Evolutionary conservation across 2,329 filamentous ascomycete species (phyloP), one percentile per base, ranked within the genome.

Genomic region (Sordariomycetes sp.): DNA sequence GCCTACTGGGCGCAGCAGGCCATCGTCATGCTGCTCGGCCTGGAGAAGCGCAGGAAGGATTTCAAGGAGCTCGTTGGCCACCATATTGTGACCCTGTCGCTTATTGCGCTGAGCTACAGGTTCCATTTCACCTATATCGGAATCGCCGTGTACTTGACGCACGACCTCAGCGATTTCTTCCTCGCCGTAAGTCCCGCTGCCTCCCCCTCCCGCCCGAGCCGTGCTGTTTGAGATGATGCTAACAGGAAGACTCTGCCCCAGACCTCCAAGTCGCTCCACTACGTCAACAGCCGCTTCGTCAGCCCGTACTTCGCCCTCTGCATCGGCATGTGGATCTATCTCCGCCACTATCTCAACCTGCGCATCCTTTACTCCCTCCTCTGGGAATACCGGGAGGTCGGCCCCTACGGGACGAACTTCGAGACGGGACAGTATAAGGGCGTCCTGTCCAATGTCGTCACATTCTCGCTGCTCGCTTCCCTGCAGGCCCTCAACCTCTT

Each of bases 41-140:
- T 96, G 72, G 92, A 97, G 78, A 95, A 95, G 78, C 92, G 89
- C 28, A 79, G 92, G 61, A 97, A 96, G 76, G 92, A 97, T 72
- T 97, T 93, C 74, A 92, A 90, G 74, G 92, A 97, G 77, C 81
- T 97, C 58, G 89, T 96, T 55, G 84, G 86, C 58, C 92, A 97
- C 71, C 92, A 97, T 71, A 86, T 97, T 64, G 89, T 97, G 69
- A 95, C 90, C 22, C 75, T 97, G 60, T 76, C 86, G 22, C 80
- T 97, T 65, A 96, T 97, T 64, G 87, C 75, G 60, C 76, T 93
- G 67, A 94, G 89, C 76, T 97, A 97, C 75, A 85, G 90, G 61
- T 97, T 96, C 78, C 92, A 97, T 74, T 97, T 97, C 72, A 95
- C 91, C 20, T 93, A 96, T 73, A 95, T 97, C 70, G 92, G 92